Base-by-base conservation (phyloP, 129 eudicot species). In the Calendula officinalis region DNA sequence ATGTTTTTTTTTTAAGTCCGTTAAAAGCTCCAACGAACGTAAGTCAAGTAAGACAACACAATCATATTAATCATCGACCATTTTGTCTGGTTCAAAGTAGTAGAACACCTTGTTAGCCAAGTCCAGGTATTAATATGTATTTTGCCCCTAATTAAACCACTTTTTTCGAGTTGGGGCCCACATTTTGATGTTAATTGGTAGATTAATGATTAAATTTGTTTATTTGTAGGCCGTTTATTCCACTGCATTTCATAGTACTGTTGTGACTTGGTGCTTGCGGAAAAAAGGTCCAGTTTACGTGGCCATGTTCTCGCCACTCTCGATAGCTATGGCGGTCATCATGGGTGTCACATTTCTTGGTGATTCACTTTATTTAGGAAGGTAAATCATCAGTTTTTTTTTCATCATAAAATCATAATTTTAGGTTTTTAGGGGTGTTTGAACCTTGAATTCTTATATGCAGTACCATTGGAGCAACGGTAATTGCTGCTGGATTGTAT, bases 231-330 rank as follows among this genome's bases (percentile, higher is more conserved):
- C 58, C 0, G 5, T 52, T 15, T 8, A 15, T 52, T 22, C 58
- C 41, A 37, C 69, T 14, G 58, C 61, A 10, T 76, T 77, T 59
- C 70, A 82, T 4, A 34, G 46, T 17, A 58, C 27, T 36, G 75
- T 60, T 8, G 13, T 66, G 9, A 69, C 82, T 41, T 81, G 86
- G 86, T 64, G 80, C 47, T 64, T 81, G 27, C 57, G 58, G 14
- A 60, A 56, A 58, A 82, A 70, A 40, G 87, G 87, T 15, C 83
- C 87, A 0, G 65, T 82, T n/a, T 82, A 64, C 30, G 83, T 82
- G 27, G 74, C 82, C 5, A 51, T 66, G 70, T 82, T 77, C 66
- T 60, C 55, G 61, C 87, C 87, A 4, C 55, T 78, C 32, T 12
- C 66, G 4, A 82, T 82, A 32, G 73, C 60, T 9, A 74, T 78